phyloP scores from a whole-genome alignment of 305 asterid species.

The Withania somnifera region DNA sequence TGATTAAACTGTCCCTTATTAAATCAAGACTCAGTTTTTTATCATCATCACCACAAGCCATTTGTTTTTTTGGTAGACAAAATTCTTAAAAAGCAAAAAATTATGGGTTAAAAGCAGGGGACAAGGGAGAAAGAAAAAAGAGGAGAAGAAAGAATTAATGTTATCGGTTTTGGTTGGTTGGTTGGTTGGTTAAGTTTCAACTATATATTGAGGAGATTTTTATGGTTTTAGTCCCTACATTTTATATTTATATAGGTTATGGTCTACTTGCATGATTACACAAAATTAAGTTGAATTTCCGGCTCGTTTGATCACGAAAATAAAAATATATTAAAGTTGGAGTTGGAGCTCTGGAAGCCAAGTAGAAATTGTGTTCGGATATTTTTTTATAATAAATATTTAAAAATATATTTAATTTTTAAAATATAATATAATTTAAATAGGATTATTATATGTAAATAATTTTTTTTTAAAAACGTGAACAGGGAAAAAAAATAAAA shows the following conservation, averaged over 20 bases:
- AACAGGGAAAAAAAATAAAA: too few species aligned
- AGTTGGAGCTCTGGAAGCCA: too few species aligned
- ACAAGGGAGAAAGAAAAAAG: background rate
- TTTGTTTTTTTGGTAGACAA: background rate
- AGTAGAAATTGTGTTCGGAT: too few species aligned
- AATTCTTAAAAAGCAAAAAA: background rate
- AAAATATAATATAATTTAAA: too few species aligned
- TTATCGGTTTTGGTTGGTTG: background rate
- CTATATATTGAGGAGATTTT: background rate
- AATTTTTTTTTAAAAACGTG: too few species aligned
- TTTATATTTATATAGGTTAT: background rate
- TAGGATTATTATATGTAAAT: too few species aligned
- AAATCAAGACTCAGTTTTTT: slow-evolving; percentile 41
- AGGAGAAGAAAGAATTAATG: background rate
- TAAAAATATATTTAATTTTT: too few species aligned
- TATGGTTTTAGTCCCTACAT: background rate
- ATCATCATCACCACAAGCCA: background rate
- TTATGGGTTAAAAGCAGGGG: background rate
- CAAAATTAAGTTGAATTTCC: background rate
- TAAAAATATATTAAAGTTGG: too few species aligned
- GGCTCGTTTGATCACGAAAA: too few species aligned
- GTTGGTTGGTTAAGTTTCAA: background rate
- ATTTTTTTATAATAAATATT: too few species aligned
- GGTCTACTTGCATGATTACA: background rate
- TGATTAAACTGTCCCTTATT: slow-evolving; percentile 45